Evolutionary conservation across 768 basidiomycete species (phyloP).

Genomic region (Amanita rubescens): DNA sequence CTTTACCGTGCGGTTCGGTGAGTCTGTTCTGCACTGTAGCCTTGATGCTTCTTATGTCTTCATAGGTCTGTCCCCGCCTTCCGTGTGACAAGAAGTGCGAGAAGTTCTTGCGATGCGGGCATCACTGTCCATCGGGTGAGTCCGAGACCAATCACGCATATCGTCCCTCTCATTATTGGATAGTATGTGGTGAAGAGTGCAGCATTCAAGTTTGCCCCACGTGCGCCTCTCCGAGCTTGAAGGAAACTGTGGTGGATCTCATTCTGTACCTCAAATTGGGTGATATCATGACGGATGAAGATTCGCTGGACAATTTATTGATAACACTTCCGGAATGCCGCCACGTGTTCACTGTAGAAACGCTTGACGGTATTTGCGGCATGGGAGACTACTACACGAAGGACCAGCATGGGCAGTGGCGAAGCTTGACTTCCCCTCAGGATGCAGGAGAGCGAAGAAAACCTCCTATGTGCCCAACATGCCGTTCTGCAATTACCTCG

Average conservation of each 20-base stretch:
- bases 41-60: not conserved
- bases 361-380: conserved; percentile 52
- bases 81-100: conserved; percentile 56
- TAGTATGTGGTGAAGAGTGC: conserved; percentile 68
- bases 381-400: conserved; percentile 44
- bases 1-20: conserved; percentile 64
- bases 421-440: conserved; percentile 34
- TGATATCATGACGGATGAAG: conserved; percentile 36
- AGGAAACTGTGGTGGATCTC: conserved; percentile 48
- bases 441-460: conserved; percentile 21
- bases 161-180: not conserved
- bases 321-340: conserved; percentile 56
- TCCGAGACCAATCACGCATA: not conserved
- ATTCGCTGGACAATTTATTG: conserved; percentile 39
- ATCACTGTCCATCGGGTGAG: conserved; percentile 60
- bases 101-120: conserved; percentile 47
- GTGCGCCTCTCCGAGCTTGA: conserved; percentile 36
- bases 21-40: conserved; percentile 18
- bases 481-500: conserved; percentile 47
- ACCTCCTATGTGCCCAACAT: conserved; percentile 56
- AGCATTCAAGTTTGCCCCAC: conserved; percentile 41
- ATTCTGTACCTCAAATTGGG: conserved; percentile 42
- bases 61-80: conserved; percentile 53
- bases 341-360: conserved; percentile 66
- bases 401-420: conserved; percentile 33